Base-by-base conservation (phyloP, 306 rosid genomes). In the Chamaecrista fasciculata region DNA sequence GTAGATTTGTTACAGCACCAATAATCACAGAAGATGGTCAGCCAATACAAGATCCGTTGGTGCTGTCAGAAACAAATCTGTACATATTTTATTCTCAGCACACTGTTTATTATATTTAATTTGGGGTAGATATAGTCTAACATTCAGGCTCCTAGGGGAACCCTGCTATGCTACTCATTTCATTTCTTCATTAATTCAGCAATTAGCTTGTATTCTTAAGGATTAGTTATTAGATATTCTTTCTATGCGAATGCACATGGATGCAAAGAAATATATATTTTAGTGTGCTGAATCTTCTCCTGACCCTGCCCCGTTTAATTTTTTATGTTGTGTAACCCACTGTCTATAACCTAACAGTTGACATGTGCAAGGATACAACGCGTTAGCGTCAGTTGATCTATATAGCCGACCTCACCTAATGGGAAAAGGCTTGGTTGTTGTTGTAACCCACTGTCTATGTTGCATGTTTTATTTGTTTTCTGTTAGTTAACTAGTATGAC, bases 1-100 rank as follows among this genome's bases (percentile, higher is more conserved):
- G 97, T 78, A 81, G 89, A 78, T 95, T 78, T 79, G 85, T 95
- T 67, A 89, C 99, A 47, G 89, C 99, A 33, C 99, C 99, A 20
- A 85, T 91, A 55, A 69, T 95, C 71, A 79, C 84, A 26, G 97
- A 84, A 21, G 89, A 91, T 48, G 99, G 99, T 71, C 91, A 67
- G 50, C 91, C 91, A 37, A 89, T 89, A 82, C 92, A 80, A 60
- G 95, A 91, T 77, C 97, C 99, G 4, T 28, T 87, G 44, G 90
- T 87, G 52, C 79, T 89, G 63, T 68, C 68, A 79, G 91, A 95
- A 91, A 37, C 87, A 60, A 82, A 82, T 75, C 50, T 52, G 96
- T 83, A 50, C 57, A 34, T 44, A 37, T 31, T 63, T 73, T 71
- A 11, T 11, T 34, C 9, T 39, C 14, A 50, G 14, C 48, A 11